Evolutionary conservation across 129 eudicot species (phyloP), one percentile per base, ranked within the genome.

Genomic region (Rutidosis leptorrhynchoides): DNA sequence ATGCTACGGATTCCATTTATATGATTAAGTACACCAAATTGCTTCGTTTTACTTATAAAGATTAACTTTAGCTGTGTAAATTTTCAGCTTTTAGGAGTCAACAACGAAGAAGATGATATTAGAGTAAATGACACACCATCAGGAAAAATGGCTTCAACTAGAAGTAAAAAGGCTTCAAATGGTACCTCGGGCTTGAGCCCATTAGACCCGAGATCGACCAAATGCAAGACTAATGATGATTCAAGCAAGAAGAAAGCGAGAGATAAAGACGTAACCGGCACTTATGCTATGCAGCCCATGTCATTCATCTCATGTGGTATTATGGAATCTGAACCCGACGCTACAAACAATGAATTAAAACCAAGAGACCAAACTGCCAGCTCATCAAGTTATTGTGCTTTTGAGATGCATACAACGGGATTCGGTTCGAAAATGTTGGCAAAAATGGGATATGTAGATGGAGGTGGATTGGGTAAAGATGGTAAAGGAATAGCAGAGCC

Each of bases 341-440:
- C 72, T 75, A 64, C 56, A 40, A 14, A 58, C 24, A 52, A 78
- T 54, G 68, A 66, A 58, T 51, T 80, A 52, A 74, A 24, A 24
- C 83, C 80, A 2, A 65, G 67, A 62, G 83, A 67, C 69, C 76
- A 63, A 27, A 74, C 57, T 0, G 46, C 83, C 26, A 35, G 40
- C 73, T 64, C 84, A 21, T 80, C 87, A 17, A 68, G 69, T 29
- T 84, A 83, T 55, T 90, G 96, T 61, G 84, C 97, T 37, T 91
- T 91, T 28, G 98, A 91, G 84, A 70, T 83, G 81, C 98, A 87
- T 82, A 91, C 98, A 2, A 91, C 87, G 3, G 96, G 98, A 15
- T 87, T 91, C 35, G 98, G 98, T 14, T 91, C 96, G 25, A 88
- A 82, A 82, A 87, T 91, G 90, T 70, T 91, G 96, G 95, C 98